Evolutionary conservation across 2,329 filamentous ascomycete species (phyloP).

Genomic region (Arthrocladium fulminans): DNA sequence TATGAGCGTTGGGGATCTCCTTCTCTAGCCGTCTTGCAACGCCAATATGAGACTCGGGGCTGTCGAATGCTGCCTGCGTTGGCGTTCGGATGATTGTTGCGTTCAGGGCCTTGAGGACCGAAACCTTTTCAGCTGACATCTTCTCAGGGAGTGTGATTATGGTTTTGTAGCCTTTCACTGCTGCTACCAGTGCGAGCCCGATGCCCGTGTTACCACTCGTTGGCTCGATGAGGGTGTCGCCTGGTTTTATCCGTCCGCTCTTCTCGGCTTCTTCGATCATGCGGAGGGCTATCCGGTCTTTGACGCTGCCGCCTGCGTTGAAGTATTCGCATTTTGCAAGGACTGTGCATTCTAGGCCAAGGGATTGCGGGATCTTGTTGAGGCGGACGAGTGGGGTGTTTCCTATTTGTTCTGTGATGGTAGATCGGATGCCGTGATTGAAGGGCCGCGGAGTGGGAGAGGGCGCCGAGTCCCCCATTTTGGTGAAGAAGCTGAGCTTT

Average conservation of each 20-base stretch:
- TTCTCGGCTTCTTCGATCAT: conserved; percentile 97
- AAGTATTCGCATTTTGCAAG: conserved; percentile 90
- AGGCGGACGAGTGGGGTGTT: conserved; percentile 92
- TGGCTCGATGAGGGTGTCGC: conserved; percentile 93
- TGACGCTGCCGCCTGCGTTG: conserved; percentile 88
- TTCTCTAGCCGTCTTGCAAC: conserved; percentile 84
- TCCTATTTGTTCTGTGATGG: conserved; percentile 80
- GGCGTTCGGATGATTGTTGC: conserved; percentile 97
- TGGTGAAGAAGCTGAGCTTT: neutral
- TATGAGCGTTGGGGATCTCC: conserved; percentile 94
- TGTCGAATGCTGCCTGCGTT: conserved; percentile 89
- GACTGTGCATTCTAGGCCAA: conserved; percentile 80
- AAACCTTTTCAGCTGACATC: conserved; percentile 98
- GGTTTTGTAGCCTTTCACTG: conserved; percentile 91
- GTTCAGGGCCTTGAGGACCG: conserved; percentile 83
- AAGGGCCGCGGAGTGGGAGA: neutral
- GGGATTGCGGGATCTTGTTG: conserved; percentile 83
- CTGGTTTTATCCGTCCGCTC: conserved; percentile 87
- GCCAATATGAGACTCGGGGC: conserved; percentile 92
- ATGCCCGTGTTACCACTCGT: conserved; percentile 98
- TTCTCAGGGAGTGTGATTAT: conserved; percentile 99
- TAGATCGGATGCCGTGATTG: conserved; percentile 37
- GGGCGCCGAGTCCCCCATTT: conserved; percentile 1
- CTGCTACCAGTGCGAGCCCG: conserved; percentile 83
- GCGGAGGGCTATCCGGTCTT: conserved; percentile 88